These are phyloP conservation scores for Pseudogymnoascus sp. DNA, from an alignment of 2,329 filamentous ascomycete genomes.

Conservation along the genomic window DNA sequence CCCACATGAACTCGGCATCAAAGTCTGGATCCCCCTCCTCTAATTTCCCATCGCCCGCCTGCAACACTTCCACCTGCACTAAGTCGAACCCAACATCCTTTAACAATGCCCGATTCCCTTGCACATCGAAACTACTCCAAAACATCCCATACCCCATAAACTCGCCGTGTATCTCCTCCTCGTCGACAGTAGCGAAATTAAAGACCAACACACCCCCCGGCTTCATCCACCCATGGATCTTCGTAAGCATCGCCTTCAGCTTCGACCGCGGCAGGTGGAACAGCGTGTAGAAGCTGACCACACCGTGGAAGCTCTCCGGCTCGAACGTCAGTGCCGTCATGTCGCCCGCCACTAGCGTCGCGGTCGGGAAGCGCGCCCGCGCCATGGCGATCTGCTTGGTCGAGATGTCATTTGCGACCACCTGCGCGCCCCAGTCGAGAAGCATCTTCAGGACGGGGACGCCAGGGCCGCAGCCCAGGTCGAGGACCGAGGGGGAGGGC, in stretches of 20 bases:
- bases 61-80: slow-evolving; percentile 19
- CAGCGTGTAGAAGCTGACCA: slow-evolving; percentile 37
- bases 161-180: slow-evolving; percentile 19
- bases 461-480: slow-evolving; percentile 36
- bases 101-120: slow-evolving; percentile 16
- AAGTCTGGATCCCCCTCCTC: slow-evolving; percentile 6
- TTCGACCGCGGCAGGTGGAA: slow-evolving; percentile 37
- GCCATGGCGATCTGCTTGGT: slow-evolving; percentile 32
- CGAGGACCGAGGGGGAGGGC: slow-evolving; percentile 25
- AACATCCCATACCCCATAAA: slow-evolving; percentile 17
- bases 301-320: slow-evolving; percentile 30
- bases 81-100: slow-evolving; percentile 25
- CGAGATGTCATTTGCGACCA: slow-evolving; percentile 38
- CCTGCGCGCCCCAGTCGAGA: slow-evolving; percentile 18
- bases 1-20: too few species aligned
- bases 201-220: slow-evolving; percentile 35
- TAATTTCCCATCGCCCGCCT: slow-evolving; percentile 18
- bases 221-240: slow-evolving; percentile 35
- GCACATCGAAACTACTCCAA: slow-evolving; percentile 16
- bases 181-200: slow-evolving; percentile 26
- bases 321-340: slow-evolving; percentile 34
- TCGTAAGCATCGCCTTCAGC: slow-evolving; percentile 31
- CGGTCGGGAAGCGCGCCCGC: background rate
- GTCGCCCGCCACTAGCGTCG: slow-evolving; percentile 27
- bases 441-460: slow-evolving; percentile 26